These are phyloP conservation scores for Fusarium sp. DNA, from an alignment of 2,329 filamentous ascomycete genomes.

Conservation along the genomic window DNA sequence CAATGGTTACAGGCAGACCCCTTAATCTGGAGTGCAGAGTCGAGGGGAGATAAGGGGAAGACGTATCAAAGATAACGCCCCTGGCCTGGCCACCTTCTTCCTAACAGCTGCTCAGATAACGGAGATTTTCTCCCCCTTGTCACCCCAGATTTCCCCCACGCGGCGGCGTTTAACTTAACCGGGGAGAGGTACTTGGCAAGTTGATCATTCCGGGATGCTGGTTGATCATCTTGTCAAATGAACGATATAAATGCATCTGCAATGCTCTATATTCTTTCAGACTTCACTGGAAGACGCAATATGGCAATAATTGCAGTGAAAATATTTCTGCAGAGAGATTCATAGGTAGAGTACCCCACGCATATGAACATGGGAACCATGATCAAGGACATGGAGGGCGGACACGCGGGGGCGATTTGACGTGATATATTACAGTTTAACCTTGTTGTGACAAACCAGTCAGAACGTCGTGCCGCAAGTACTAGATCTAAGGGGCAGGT, in stretches of 20 bases:
- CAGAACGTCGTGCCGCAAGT: neutral
- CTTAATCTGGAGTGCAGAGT: neutral
- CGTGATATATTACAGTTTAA: conserved; percentile 17
- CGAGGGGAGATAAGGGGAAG: conserved; percentile 23
- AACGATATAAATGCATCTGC: neutral
- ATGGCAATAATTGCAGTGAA: neutral
- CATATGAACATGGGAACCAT: conserved; percentile 21
- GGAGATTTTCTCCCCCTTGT: conserved; percentile 23
- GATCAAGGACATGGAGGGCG: conserved; percentile 7
- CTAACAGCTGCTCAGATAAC: conserved; percentile 30
- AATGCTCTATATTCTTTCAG: neutral
- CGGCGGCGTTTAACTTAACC: conserved; percentile 21
- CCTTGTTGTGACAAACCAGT: conserved; percentile 24
- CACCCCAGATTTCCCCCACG: conserved; percentile 36
- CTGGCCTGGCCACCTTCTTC: conserved; percentile 16
- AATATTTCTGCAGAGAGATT: neutral
- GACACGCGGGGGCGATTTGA: conserved; percentile 26
- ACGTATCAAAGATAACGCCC: conserved; percentile 33
- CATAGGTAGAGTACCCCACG: conserved; percentile 19
- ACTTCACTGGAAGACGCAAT: too few relatives aligned
- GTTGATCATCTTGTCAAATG: neutral
- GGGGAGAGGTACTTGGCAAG: conserved; percentile 2
- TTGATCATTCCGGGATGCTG: neutral
- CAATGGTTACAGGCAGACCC: neutral
- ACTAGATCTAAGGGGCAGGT: conserved; percentile 16